These are phyloP conservation scores for Pavlovales sp. DNA, from an alignment of 208 protist genomes.

Conservation along the genomic window DNA sequence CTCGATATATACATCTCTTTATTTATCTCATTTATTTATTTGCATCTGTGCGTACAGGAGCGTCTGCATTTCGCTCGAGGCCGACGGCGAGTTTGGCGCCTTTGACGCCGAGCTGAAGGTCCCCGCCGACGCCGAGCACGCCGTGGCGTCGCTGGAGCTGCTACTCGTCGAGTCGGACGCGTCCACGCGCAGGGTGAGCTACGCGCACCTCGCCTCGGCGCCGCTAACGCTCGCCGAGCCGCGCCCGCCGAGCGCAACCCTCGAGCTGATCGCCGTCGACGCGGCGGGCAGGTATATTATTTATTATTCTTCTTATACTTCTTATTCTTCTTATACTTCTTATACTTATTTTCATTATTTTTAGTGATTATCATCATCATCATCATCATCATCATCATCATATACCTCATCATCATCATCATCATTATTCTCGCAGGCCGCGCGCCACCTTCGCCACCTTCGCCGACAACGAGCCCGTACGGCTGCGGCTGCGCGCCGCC, in stretches of 20 bases:
- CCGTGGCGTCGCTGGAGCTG: neutral
- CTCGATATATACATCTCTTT: no score
- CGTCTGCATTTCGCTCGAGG: no score
- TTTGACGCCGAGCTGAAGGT: neutral
- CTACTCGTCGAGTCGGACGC: neutral
- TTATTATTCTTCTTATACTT: no score
- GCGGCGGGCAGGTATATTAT: no score
- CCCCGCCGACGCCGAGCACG: neutral
- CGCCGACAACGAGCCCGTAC: neutral
- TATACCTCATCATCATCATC: no score
- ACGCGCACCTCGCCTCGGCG: neutral
- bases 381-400: no score
- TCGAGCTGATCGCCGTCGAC: neutral
- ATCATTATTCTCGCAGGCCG: no score
- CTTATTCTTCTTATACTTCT: no score
- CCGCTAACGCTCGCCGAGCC: conserved; percentile 12
- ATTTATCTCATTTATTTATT: no score
- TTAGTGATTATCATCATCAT: no score
- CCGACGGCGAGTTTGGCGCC: neutral
- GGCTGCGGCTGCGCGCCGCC: neutral
- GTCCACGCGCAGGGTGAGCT: neutral
- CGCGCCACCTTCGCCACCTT: neutral
- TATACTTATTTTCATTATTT: no score
- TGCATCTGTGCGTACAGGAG: no score
- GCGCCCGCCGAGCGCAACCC: conserved; percentile 16